Conservation (phyloP, 768 basidiomycete genomes). For the Galerina marginata region DNA sequence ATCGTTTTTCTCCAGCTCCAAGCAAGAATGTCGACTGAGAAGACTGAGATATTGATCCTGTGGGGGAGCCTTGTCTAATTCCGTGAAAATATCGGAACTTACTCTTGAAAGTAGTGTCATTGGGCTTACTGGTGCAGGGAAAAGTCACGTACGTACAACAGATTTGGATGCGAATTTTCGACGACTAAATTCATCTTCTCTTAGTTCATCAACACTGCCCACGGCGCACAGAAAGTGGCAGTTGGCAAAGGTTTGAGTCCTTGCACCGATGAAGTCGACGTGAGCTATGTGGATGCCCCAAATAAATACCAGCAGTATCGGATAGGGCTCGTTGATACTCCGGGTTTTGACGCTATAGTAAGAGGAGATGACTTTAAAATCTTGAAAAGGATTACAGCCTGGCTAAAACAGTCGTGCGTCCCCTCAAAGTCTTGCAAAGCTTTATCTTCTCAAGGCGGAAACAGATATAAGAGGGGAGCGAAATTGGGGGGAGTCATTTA, state of each 20-base stretch:
- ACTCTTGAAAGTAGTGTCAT: not conserved
- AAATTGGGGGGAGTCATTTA: not conserved
- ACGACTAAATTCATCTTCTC: not conserved
- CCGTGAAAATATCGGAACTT: not conserved
- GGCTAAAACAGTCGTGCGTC: not conserved
- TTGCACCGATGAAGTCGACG: not conserved
- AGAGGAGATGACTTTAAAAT: conserved; percentile 24
- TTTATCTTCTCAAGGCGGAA: no score
- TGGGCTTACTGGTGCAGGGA: conserved; percentile 12
- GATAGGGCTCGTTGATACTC: conserved; percentile 33
- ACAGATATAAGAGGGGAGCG: not conserved
- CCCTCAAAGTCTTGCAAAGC: no score
- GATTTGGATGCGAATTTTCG: not conserved
- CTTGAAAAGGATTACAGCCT: conserved; percentile 26
- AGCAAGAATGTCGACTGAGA: no score
- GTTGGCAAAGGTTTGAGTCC: not conserved
- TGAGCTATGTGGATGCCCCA: not conserved
- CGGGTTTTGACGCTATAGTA: conserved; percentile 32
- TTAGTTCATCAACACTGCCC: conserved; percentile 7
- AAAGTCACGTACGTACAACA: conserved; percentile 1
- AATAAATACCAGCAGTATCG: not conserved
- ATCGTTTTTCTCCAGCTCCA: no score
- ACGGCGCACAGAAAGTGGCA: not conserved
- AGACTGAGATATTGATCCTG: not conserved
- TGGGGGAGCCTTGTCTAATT: not conserved